Evolutionary conservation across 441 rosid species (phyloP).

Genomic region (Pelargonium cotyledonis): DNA sequence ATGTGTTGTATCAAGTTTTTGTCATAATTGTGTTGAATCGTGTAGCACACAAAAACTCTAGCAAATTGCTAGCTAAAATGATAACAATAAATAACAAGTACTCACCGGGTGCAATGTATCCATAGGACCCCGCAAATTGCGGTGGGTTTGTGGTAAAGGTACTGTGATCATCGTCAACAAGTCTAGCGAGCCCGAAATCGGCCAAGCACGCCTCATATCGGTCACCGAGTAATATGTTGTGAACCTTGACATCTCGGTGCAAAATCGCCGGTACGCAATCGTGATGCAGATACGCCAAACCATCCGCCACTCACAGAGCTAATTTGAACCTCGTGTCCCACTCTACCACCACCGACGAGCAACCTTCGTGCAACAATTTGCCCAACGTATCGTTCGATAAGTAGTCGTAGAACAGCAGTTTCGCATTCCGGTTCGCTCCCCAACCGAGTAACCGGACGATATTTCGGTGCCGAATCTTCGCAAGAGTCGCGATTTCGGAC

Average conservation of each 20-base stretch:
- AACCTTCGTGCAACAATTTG: constrained; percentile 43
- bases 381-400: constrained; percentile 62
- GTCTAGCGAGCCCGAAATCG: constrained; percentile 78
- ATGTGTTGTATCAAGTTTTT: too few species aligned
- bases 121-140: constrained; percentile 77
- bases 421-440: constrained; percentile 64
- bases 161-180: constrained; percentile 46
- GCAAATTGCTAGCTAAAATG: too few species aligned
- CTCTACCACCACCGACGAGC: constrained; percentile 27
- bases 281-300: constrained; percentile 76
- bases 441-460: constrained; percentile 77
- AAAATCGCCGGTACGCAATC: constrained; percentile 78
- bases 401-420: constrained; percentile 65
- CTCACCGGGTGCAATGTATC: constrained; percentile 92
- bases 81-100: too few species aligned
- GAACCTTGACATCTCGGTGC: constrained; percentile 81
- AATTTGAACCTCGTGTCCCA: constrained; percentile 74
- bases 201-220: constrained; percentile 63
- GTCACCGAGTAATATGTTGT: constrained; percentile 68
- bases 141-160: constrained; percentile 41
- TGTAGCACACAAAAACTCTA: too few species aligned
- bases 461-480: constrained; percentile 77
- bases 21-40: too few species aligned
- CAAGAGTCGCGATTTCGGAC: constrained; percentile 68
- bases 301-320: constrained; percentile 73